These are phyloP conservation scores for Harringtonia aguacate DNA, from an alignment of 2,329 filamentous ascomycete genomes.

Conservation along the genomic window DNA sequence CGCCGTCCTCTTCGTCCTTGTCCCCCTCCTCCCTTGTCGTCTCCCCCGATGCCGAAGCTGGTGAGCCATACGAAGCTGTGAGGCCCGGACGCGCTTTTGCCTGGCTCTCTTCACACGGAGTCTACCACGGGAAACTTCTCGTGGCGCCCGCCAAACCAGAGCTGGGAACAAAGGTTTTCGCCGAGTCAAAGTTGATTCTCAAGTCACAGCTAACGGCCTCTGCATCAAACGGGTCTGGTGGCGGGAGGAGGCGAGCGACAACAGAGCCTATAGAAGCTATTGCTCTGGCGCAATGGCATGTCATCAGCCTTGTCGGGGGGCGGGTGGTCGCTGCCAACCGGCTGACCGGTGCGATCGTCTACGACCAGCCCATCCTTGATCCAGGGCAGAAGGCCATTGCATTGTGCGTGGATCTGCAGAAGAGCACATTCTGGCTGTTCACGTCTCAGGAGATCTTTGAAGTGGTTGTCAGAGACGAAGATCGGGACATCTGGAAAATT, in stretches of 20 bases:
- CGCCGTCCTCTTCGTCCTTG: conserved; percentile 24
- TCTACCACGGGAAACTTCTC: conserved; percentile 75
- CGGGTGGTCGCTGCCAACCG: conserved; percentile 78
- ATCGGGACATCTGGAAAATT: conserved; percentile 88
- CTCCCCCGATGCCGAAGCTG: conserved; percentile 59
- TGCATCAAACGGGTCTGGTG: conserved; percentile 48
- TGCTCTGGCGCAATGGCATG: conserved; percentile 86
- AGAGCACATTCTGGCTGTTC: conserved; percentile 97
- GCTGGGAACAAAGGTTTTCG: conserved; percentile 64
- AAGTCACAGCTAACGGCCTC: conserved; percentile 58
- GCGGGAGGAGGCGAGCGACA: conserved; percentile 50
- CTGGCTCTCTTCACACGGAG: conserved; percentile 80
- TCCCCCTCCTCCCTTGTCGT: conserved; percentile 55
- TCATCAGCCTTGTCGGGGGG: conserved; percentile 72
- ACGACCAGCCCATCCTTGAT: conserved; percentile 78
- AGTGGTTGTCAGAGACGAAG: conserved; percentile 81
- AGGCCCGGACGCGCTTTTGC: conserved; percentile 66
- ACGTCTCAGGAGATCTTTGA: conserved; percentile 88
- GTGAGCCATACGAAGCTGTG: conserved; percentile 40
- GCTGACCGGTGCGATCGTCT: conserved; percentile 74
- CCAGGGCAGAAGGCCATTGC: conserved; percentile 71
- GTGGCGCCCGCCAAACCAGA: conserved; percentile 49
- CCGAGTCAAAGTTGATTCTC: conserved; percentile 66
- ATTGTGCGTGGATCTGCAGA: conserved; percentile 79
- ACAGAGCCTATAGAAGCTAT: conserved; percentile 70